Base-by-base conservation (phyloP, 257 asterid genomes). In the Fraxinus americana region DNA sequence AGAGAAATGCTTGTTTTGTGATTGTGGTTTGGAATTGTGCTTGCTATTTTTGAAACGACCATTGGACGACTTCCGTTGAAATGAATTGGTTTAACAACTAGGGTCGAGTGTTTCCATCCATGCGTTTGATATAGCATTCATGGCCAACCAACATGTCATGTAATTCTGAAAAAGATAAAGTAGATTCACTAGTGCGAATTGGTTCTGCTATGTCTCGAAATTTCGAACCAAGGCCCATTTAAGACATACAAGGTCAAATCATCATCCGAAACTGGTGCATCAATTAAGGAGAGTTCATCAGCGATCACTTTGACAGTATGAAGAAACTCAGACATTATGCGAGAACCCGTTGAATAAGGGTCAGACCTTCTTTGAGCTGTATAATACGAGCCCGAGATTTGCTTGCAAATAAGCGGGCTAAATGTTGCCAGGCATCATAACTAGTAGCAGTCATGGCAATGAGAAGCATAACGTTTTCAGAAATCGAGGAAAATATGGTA, bases 271-370 rank as follows among this genome's bases (percentile, higher is more conserved):
- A 61, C 17, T 4, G 68, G 68, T 61, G 23, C 68, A 61, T 61
- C 68, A 61, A 61, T 61, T 19, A 61, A 61, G 6, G 68, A 61
- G 68, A 61, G 68, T 61, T 61, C 68, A n/a, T 61, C 68, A 61
- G 68, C 68, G 17, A 61, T 61, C 17, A 61, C 68, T 21, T 25
- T 61, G 6, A 61, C 6, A 4, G 25, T 0, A 25, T 25, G 27
- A 25, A 25, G 27, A 25, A 25, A 25, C 27, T 25, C 27, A 25
- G 27, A 25, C 68, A 61, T 19, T 19, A 1, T n/a, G 68, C 68
- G 68, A 9, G 68, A 61, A 61, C 54, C 54, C 54, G 54, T 45
- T 45, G 54, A 45, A 45, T 45, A 45, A 45, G 54, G 54, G 54
- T 1, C 14, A 45, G 14, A 45, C 1, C 14, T 45, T 45, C 54